Evolutionary conservation across 345 rosid species (phyloP).

Genomic region (Triadica sebifera): DNA sequence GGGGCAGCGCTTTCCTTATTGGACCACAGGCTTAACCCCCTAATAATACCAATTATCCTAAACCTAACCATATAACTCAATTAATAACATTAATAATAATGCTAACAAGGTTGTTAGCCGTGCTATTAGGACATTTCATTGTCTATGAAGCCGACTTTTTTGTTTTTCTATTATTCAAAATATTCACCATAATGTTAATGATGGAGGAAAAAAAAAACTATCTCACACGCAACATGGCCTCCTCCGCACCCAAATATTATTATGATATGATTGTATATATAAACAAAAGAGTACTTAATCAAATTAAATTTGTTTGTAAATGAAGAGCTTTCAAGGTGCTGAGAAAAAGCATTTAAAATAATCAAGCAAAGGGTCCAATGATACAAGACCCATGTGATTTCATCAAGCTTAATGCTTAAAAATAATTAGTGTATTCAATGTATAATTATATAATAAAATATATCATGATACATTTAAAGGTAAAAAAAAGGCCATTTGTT

Average conservation of each 20-base stretch:
- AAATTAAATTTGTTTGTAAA: not conserved
- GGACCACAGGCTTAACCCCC: conserved; percentile 11
- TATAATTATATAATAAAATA: conserved; percentile 11
- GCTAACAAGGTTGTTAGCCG: conserved; percentile 3
- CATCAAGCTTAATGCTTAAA: conserved; percentile 32
- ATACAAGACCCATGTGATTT: conserved; percentile 54
- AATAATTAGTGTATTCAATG: conserved; percentile 24
- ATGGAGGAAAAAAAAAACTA: too few relatives aligned
- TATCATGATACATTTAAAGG: not conserved
- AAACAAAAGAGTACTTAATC: conserved; percentile 10
- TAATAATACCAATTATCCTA: not conserved
- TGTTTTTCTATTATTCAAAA: not conserved
- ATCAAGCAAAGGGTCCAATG: conserved; percentile 42
- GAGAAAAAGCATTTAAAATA: conserved; percentile 25
- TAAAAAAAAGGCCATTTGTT: not conserved
- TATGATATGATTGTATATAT: conserved; percentile 4
- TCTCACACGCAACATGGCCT: conserved; percentile 24
- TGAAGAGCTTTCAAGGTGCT: not conserved
- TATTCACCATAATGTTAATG: too few relatives aligned
- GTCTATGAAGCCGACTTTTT: not conserved
- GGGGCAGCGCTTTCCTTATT: conserved; percentile 10
- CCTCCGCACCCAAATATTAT: conserved; percentile 13
- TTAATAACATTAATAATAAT: too few relatives aligned
- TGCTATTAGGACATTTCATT: conserved; percentile 1
- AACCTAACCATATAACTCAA: not conserved